Conservation (phyloP, 768 basidiomycete species). For the Phlebiopsis gigantea region DNA sequence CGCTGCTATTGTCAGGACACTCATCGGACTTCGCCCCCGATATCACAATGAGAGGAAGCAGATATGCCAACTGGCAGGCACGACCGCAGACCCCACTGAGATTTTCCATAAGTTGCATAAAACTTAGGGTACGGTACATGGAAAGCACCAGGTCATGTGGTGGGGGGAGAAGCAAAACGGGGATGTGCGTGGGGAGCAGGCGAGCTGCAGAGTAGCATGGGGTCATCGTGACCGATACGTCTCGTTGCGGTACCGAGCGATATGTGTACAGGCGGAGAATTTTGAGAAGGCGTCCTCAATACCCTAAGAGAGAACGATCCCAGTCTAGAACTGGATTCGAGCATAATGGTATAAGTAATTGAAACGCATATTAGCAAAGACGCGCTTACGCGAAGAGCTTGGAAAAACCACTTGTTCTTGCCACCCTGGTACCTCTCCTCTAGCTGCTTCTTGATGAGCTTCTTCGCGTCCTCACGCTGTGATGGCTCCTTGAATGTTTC, state of each 20-base stretch:
- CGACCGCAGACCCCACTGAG: neutral
- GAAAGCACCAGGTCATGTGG: neutral
- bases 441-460: slow-evolving; percentile 91
- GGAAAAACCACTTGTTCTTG: slow-evolving; percentile 99
- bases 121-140: neutral
- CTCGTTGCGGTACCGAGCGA: slow-evolving; percentile 21
- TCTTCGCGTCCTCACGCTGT: slow-evolving; percentile 92
- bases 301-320: slow-evolving; percentile 9
- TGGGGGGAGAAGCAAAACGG: neutral
- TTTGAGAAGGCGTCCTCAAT: slow-evolving; percentile 24
- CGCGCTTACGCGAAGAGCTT: slow-evolving; percentile 61
- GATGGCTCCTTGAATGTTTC: slow-evolving; percentile 98
- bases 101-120: slow-evolving; percentile 4
- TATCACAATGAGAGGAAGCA: no score
- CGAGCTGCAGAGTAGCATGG: neutral
- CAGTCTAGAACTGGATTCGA: slow-evolving; percentile 28
- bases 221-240: neutral
- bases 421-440: slow-evolving; percentile 93
- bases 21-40: no score
- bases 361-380: slow-evolving; percentile 13
- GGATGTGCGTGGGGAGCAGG: neutral
- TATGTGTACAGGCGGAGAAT: slow-evolving; percentile 32
- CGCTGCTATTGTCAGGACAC: no score
- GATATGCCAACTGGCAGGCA: no score
- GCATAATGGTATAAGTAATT: neutral